A percentile compares a stretch with the other conserved stretches of the same genome.
These are phyloP conservation scores for Taphrina wiesneri DNA, from an alignment of 1,139 yeast genomes.

Conservation along the genomic window DNA sequence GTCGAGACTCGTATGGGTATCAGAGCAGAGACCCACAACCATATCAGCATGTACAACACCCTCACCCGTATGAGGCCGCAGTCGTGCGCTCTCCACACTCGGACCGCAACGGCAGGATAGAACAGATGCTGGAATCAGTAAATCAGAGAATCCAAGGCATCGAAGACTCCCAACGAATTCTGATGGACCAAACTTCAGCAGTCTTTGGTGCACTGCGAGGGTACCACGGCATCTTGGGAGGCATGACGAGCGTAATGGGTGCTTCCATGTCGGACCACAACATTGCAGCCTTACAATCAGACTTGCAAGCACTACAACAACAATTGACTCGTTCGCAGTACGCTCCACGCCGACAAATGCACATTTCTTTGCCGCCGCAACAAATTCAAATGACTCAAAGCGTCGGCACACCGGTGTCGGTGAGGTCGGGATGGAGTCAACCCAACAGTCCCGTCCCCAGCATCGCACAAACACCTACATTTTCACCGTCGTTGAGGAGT, in stretches of 20 bases:
- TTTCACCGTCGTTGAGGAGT: background rate
- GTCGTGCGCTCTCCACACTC: background rate
- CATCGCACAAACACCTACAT: background rate
- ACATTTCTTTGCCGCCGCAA: constrained; percentile 7
- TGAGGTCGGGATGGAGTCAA: constrained; percentile 14
- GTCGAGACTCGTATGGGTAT: constrained; percentile 1
- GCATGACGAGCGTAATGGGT: constrained; percentile 16
- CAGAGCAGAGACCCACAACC: background rate
- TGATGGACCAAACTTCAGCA: constrained; percentile 27
- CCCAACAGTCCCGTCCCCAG: constrained; percentile 9
- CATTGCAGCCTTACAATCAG: constrained; percentile 13
- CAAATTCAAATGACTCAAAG: background rate
- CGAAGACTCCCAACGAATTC: constrained; percentile 27
- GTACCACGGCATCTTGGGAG: constrained; percentile 19
- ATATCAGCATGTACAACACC: constrained; percentile 1
- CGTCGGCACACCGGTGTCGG: background rate
- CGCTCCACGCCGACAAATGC: constrained; percentile 16
- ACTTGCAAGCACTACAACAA: constrained; percentile 10
- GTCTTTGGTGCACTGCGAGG: constrained; percentile 18
- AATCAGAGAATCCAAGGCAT: constrained; percentile 16
- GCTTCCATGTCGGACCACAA: constrained; percentile 10
- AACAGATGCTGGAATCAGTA: background rate
- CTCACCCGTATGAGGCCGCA: constrained; percentile 11
- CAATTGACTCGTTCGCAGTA: constrained; percentile 26
- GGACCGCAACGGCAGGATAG: background rate